These are phyloP conservation scores for Rhodotorula diobovata DNA, from an alignment of 768 basidiomycete species.

Conservation along the genomic window DNA sequence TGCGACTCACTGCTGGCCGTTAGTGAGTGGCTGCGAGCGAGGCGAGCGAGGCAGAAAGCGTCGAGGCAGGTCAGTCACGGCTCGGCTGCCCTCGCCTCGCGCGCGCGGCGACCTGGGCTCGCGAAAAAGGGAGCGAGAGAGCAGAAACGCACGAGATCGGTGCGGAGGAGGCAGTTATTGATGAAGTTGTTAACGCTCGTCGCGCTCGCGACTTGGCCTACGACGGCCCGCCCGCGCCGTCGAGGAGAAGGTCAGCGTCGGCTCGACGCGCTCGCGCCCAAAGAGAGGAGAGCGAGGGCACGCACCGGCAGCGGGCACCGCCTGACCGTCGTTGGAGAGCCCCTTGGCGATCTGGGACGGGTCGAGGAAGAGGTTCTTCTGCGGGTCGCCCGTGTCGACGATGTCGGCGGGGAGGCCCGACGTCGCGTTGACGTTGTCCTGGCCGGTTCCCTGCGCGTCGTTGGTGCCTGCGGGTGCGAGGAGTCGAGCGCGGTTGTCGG, in stretches of 20 bases:
- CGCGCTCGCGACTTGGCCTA: constrained; percentile 55
- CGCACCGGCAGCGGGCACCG: constrained; percentile 48
- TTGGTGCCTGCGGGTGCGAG: background rate
- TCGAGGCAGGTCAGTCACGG: background rate
- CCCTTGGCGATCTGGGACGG: constrained; percentile 54
- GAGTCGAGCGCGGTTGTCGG: background rate
- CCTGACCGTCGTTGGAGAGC: constrained; percentile 56
- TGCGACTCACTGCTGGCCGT: background rate
- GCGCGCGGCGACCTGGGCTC: too few relatives aligned
- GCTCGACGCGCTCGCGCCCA: too few relatives aligned
- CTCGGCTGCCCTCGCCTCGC: too few relatives aligned
- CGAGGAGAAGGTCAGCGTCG: too few relatives aligned
- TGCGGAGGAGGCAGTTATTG: constrained; percentile 55
- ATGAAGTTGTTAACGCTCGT: constrained; percentile 61
- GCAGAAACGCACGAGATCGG: constrained; percentile 46
- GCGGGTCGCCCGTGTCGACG: constrained; percentile 48
- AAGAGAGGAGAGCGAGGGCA: background rate
- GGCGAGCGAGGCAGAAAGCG: background rate
- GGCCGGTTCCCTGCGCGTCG: constrained; percentile 26
- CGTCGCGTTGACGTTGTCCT: constrained; percentile 32
- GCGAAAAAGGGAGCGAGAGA: too few relatives aligned
- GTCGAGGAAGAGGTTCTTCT: constrained; percentile 52
- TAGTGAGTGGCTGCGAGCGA: constrained; percentile 67
- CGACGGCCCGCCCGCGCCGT: too few relatives aligned
- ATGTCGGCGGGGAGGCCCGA: constrained; percentile 12